phyloP scores from a whole-genome alignment of 352 stramenopile genomes.

The Salisapilia sapeloensis region DNA sequence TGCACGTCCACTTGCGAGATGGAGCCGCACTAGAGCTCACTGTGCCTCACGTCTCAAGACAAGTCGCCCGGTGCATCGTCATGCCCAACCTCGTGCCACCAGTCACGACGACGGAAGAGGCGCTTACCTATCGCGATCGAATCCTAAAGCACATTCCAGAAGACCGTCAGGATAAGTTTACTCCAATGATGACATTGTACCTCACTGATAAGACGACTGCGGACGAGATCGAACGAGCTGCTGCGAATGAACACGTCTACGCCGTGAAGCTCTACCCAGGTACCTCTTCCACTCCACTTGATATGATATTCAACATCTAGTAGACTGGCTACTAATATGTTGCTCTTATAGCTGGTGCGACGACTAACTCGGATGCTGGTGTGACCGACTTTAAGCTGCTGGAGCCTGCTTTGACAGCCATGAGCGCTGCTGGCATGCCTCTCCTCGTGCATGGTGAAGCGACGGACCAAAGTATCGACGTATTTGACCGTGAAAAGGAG shows the following conservation, averaged over 20 bases:
- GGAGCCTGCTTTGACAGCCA: constrained; percentile 66
- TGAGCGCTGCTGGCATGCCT: constrained; percentile 79
- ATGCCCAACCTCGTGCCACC: constrained; percentile 99
- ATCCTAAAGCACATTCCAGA: constrained; percentile 78
- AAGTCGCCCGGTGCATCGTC: constrained; percentile 85
- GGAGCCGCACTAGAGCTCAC: constrained; percentile 64
- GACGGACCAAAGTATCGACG: constrained; percentile 87
- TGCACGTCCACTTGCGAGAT: constrained; percentile 96
- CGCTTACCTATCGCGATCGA: constrained; percentile 92
- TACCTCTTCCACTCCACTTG: constrained; percentile 4
- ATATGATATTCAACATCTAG: constrained; percentile 1
- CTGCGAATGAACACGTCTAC: constrained; percentile 79
- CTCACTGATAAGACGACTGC: constrained; percentile 95
- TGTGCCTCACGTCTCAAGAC: constrained; percentile 57
- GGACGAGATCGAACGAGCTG: constrained; percentile 90
- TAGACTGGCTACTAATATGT: background rate
- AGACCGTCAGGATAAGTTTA: constrained; percentile 48
- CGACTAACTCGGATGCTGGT: constrained; percentile 96
- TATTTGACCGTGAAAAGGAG: constrained; percentile 95
- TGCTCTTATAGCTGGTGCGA: constrained; percentile 75
- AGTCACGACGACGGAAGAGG: constrained; percentile 88
- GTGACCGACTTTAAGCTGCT: constrained; percentile 95
- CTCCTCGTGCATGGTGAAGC: constrained; percentile 95
- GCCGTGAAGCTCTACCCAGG: constrained; percentile 97
- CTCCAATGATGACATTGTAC: constrained; percentile 96